Percentiles rank a stretch among this genome's conserved stretches.
phyloP scores from a whole-genome alignment of 345 rosid species.

The Eucalyptus curtisii region DNA sequence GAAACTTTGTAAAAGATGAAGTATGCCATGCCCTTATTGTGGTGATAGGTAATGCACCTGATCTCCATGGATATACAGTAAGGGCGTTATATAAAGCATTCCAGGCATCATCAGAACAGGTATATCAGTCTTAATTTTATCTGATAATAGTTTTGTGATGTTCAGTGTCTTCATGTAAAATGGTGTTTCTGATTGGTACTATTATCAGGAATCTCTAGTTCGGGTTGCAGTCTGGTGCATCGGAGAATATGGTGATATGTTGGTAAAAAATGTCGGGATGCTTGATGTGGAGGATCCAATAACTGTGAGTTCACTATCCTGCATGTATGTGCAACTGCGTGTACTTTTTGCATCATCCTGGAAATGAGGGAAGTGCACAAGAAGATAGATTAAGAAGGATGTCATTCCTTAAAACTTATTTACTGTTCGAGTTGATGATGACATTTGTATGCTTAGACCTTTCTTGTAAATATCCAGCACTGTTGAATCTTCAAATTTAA shows the following conservation, averaged over 20 bases:
- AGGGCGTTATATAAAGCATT: slow-evolving; percentile 80
- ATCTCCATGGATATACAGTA: slow-evolving; percentile 91
- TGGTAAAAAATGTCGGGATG: slow-evolving; percentile 84
- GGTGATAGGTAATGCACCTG: slow-evolving; percentile 90
- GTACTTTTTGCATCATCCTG: background rate
- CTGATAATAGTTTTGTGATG: background rate
- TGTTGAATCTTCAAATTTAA: background rate
- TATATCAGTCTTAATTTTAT: slow-evolving; percentile 1
- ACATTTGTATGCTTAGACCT: background rate
- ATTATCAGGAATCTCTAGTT: slow-evolving; percentile 77
- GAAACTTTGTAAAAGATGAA: slow-evolving; percentile 96
- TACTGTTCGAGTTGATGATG: background rate
- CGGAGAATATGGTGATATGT: slow-evolving; percentile 96
- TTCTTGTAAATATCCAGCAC: background rate
- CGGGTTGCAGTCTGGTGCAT: slow-evolving; percentile 98
- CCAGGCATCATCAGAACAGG: slow-evolving; percentile 80
- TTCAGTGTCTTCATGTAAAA: background rate
- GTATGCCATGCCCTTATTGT: slow-evolving; percentile 96
- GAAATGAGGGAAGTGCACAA: background rate
- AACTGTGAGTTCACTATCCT: slow-evolving; percentile 47
- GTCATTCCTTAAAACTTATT: background rate
- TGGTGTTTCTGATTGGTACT: background rate
- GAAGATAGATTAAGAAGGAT: background rate
- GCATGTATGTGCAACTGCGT: background rate
- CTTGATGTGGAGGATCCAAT: slow-evolving; percentile 80